These are phyloP conservation scores for Fusarium clavum DNA, from an alignment of 2,329 filamentous ascomycete genomes.

Conservation along the genomic window DNA sequence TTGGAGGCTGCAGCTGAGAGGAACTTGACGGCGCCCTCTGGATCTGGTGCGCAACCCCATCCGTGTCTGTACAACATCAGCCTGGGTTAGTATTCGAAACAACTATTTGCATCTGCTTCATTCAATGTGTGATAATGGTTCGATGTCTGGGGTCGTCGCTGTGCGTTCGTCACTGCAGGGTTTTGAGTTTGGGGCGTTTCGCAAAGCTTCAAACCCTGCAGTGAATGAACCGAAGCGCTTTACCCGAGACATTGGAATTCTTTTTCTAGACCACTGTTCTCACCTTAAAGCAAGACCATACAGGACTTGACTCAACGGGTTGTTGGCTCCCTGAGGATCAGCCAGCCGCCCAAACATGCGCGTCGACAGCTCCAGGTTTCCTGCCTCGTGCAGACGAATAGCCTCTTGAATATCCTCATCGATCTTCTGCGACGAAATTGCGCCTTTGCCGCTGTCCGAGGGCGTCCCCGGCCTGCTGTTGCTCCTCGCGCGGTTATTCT, in stretches of 20 bases:
- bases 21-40: constrained; percentile 80
- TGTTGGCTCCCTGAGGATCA: constrained; percentile 85
- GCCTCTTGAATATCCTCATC: constrained; percentile 89
- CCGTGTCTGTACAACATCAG: constrained; percentile 73
- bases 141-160: constrained; percentile 8
- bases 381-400: constrained; percentile 91
- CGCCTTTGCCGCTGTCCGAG: constrained; percentile 41
- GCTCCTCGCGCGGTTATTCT: constrained; percentile 63
- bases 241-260: constrained; percentile 28
- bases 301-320: constrained; percentile 93
- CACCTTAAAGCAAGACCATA: constrained; percentile 92
- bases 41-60: constrained; percentile 85
- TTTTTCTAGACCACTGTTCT: constrained; percentile 22
- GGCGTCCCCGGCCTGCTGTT: constrained; percentile 54
- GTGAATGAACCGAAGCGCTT: neutral
- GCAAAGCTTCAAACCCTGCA: constrained; percentile 20
- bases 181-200: constrained; percentile 18
- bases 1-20: constrained; percentile 91
- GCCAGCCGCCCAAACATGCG: constrained; percentile 85
- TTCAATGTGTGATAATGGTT: neutral
- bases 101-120: neutral
- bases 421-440: constrained; percentile 62
- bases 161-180: constrained; percentile 3
- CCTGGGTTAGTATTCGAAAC: constrained; percentile 30
- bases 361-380: constrained; percentile 83